Evolutionary conservation across 495 filamentous ascomycete species (phyloP), one percentile per base, ranked within the genome.

Genomic region (Lindgomyces ingoldianus): DNA sequence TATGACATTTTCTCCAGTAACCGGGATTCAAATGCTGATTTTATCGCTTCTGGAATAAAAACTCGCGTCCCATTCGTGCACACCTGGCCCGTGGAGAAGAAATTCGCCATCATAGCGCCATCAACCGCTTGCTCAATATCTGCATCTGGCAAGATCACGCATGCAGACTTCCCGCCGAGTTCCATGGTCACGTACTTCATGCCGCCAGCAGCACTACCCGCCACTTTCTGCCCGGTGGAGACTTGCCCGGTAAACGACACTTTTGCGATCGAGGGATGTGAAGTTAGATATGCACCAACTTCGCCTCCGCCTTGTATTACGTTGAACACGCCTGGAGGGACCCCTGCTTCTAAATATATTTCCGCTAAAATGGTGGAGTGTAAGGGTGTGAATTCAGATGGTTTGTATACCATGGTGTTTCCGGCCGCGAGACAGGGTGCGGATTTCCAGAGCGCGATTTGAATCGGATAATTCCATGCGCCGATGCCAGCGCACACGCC

Each of bases 171-270:
- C 25, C 90, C 90, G 48, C 90, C 90, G 1, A 93, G 80, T 71
- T 94, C 90, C 87, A 92, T 89, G 3, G 89, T 92, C 36, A 91
- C 87, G 71, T 90, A 91, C 72, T 93, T 92, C 87, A 92, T 90
- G 39, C 83, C 83, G n/a, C 81, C 85, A 0, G 85, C 83, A 4
- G 89, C 89, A 26, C 82, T 74, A 21, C 79, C 82, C 12, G 89
- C 88, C 4, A 93, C 89, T 73, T 88, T 90, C 75, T 83, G 80
- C 9, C 89, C 89, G 2, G 89, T 93, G 27, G 82, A 76, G 11
- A 92, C 89, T 70, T 91, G 89, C n/a, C 89, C 89, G 0, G 89
- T 93, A 75, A 92, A 92, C 29, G 84, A 89, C 60, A 93, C 89
- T 75, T 93, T 93, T 51, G 87, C 86, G 61, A 92, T 85, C 16